Evolutionary conservation across 768 basidiomycete species (phyloP).

Genomic region (Lentinula guzmanii): DNA sequence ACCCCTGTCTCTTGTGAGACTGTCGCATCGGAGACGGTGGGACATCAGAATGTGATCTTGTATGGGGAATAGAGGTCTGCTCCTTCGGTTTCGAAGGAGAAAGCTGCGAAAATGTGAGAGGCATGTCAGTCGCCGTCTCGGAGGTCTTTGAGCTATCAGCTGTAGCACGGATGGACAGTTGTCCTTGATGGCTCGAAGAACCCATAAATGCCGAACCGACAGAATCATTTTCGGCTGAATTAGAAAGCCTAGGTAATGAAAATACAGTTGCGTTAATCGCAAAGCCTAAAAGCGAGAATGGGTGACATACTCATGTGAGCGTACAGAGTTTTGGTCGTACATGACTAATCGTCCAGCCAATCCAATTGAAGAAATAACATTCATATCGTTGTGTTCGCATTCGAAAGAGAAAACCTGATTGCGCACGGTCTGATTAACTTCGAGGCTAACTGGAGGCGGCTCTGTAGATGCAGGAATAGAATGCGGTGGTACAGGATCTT

Average conservation of each 20-base stretch:
- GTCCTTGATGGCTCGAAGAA: constrained; percentile 11
- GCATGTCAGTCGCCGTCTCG: background rate
- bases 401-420: background rate
- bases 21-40: constrained; percentile 34
- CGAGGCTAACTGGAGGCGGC: background rate
- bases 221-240: background rate
- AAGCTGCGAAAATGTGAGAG: constrained; percentile 45
- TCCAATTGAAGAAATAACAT: constrained; percentile 19
- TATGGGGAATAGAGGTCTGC: background rate
- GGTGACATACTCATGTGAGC: constrained; percentile 38
- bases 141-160: constrained; percentile 8
- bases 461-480: background rate
- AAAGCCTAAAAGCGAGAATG: constrained; percentile 7
- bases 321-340: constrained; percentile 40
- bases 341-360: constrained; percentile 44
- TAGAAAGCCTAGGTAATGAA: background rate
- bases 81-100: constrained; percentile 30
- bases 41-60: background rate
- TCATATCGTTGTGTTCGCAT: constrained; percentile 25
- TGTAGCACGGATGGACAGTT: constrained; percentile 15
- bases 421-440: background rate
- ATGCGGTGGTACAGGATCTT: background rate
- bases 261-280: background rate
- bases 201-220: background rate
- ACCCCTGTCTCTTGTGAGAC: constrained; percentile 42